These are phyloP conservation scores for Pochonia chlamydosporia DNA, from an alignment of 2,329 filamentous ascomycete species.

Conservation along the genomic window DNA sequence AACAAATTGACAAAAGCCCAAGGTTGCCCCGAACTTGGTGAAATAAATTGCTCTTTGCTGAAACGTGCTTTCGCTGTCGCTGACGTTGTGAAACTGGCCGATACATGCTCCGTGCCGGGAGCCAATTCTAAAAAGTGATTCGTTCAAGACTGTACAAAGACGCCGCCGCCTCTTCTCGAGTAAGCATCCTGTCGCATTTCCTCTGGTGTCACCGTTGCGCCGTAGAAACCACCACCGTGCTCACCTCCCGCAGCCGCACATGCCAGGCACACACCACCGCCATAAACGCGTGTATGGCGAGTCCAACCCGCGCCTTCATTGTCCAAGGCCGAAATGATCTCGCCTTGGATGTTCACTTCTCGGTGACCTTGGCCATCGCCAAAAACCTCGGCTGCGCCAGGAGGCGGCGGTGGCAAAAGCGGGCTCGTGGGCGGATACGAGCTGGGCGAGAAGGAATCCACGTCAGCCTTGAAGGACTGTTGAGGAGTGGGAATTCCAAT, in stretches of 20 bases:
- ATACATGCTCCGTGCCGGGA: background rate
- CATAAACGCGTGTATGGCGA: conserved; percentile 54
- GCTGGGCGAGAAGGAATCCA: conserved; percentile 34
- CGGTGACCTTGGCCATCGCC: conserved; percentile 18
- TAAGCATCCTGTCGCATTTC: conserved; percentile 35
- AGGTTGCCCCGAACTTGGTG: background rate
- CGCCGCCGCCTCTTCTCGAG: background rate
- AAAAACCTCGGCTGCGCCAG: conserved; percentile 15
- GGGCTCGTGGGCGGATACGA: conserved; percentile 45
- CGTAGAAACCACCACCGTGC: conserved; percentile 46
- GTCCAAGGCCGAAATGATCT: conserved; percentile 44
- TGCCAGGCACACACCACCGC: conserved; percentile 51
- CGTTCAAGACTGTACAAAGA: conserved; percentile 3
- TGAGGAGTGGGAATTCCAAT: conserved; percentile 25
- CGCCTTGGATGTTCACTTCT: conserved; percentile 40
- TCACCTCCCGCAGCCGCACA: conserved; percentile 42
- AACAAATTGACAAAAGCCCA: background rate
- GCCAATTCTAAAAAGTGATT: background rate
- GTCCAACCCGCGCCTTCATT: conserved; percentile 46
- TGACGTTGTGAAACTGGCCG: background rate
- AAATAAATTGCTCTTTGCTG: background rate
- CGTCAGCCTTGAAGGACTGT: conserved; percentile 15
- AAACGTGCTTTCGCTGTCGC: background rate
- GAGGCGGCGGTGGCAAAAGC: conserved; percentile 42
- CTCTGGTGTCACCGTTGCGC: conserved; percentile 46